Conservation (phyloP, 495 filamentous ascomycete species). For the Talaromyces borbonicus region DNA sequence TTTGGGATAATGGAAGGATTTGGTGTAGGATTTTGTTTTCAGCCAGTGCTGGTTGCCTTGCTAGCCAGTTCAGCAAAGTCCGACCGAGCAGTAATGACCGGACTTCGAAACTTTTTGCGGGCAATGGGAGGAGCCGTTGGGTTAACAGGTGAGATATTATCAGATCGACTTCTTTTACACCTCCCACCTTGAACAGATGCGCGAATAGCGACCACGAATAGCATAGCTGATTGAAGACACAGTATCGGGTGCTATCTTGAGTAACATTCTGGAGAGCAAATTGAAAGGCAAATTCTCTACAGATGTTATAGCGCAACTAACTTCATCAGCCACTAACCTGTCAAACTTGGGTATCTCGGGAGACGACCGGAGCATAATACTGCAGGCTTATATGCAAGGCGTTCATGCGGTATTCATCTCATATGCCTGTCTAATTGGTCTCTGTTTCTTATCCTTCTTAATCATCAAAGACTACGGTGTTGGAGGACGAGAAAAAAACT, state of each 20-base stretch:
- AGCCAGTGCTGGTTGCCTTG: constrained; percentile 29
- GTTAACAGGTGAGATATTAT: constrained; percentile 18
- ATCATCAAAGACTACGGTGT: background rate
- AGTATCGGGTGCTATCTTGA: constrained; percentile 10
- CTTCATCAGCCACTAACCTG: background rate
- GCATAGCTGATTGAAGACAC: no score
- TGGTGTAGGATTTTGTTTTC: background rate
- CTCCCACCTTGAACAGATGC: no score
- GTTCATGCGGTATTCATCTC: background rate
- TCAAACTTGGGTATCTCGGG: background rate
- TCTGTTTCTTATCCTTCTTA: background rate
- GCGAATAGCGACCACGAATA: no score
- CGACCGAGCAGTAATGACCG: constrained; percentile 38
- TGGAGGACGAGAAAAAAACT: constrained; percentile 1
- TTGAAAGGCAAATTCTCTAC: background rate
- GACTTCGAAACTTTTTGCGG: constrained; percentile 39
- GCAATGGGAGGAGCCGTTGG: constrained; percentile 37
- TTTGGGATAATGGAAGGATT: no score
- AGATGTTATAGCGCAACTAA: background rate
- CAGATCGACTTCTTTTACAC: no score
- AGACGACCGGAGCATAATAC: background rate
- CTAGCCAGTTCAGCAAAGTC: constrained; percentile 36
- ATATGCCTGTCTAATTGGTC: background rate
- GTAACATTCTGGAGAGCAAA: background rate
- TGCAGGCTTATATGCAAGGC: background rate